phyloP scores from a whole-genome alignment of 169 alveolate genomes.

The Plasmodium adleri region DNA sequence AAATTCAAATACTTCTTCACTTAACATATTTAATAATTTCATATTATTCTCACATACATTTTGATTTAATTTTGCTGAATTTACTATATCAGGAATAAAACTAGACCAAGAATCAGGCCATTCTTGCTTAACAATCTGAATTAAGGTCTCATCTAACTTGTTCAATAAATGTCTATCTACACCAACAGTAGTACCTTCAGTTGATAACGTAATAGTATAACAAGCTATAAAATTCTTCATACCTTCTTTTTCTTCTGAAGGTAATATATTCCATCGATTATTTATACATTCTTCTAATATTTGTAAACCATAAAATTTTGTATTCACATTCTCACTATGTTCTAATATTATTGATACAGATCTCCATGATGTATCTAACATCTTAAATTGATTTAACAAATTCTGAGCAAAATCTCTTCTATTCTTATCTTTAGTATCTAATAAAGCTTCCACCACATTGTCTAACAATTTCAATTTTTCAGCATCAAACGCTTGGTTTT shows the following conservation, averaged over 20 bases:
- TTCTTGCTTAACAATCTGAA: conserved; percentile 95
- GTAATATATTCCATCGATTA: conserved; percentile 92
- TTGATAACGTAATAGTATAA: conserved; percentile 81
- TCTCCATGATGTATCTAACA: conserved; percentile 92
- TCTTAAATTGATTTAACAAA: conserved; percentile 89
- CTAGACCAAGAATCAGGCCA: conserved; percentile 99
- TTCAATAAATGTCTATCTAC: conserved; percentile 89
- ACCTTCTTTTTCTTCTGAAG: conserved; percentile 88
- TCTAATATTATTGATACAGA: conserved; percentile 92
- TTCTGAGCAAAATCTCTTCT: conserved; percentile 91
- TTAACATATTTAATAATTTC: conserved; percentile 96
- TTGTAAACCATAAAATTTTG: conserved; percentile 92
- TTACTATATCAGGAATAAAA: conserved; percentile 98
- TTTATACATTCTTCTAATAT: conserved; percentile 90
- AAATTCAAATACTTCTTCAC: conserved; percentile 96
- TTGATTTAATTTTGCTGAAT: conserved; percentile 95
- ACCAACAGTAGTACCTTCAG: conserved; percentile 87
- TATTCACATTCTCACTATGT: conserved; percentile 87
- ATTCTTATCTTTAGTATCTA: conserved; percentile 84
- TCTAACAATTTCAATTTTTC: conserved; percentile 90
- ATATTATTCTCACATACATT: conserved; percentile 98
- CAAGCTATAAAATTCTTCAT: conserved; percentile 91
- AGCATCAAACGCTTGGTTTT: conserved; percentile 88
- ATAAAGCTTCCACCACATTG: conserved; percentile 91
- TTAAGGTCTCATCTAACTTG: conserved; percentile 90